These are phyloP conservation scores for Emiliania huxleyi DNA, from an alignment of 78 protist genomes.

Conservation along the genomic window DNA sequence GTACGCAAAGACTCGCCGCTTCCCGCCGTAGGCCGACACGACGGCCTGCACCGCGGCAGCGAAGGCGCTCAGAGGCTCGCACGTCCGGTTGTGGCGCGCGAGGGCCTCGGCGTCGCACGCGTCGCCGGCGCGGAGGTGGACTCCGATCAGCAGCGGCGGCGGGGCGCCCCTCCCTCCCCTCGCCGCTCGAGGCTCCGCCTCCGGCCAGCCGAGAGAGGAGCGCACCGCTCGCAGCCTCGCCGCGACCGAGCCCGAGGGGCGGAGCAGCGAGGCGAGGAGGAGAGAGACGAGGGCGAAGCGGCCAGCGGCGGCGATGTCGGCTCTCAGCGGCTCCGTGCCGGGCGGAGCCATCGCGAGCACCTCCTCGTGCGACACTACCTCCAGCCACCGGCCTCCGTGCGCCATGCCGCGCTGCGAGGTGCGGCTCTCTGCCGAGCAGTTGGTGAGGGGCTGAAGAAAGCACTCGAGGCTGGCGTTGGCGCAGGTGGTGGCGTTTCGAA, in stretches of 20 bases:
- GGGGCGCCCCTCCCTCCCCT: neutral
- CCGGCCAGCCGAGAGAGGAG: neutral
- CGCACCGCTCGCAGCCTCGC: neutral
- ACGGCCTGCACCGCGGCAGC: neutral
- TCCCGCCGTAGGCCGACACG: neutral
- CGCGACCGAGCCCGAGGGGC: neutral
- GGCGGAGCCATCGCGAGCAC: neutral
- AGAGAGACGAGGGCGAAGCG: neutral
- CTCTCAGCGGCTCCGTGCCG: neutral
- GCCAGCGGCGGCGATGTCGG: neutral
- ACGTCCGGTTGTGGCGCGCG: neutral
- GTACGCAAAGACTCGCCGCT: neutral
- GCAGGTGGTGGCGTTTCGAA: neutral
- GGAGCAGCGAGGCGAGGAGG: neutral
- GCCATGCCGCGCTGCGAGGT: neutral
- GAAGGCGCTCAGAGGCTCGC: neutral
- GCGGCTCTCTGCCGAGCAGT: neutral
- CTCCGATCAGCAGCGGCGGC: neutral
- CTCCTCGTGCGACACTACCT: neutral
- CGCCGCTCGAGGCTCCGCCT: neutral
- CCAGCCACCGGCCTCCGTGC: neutral
- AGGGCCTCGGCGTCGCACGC: neutral
- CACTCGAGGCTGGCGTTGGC: neutral
- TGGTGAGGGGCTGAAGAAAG: neutral
- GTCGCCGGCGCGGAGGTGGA: slow-evolving; percentile 33